Evolutionary conservation across 176 grass and related monocot species (phyloP), one percentile per base, ranked within the genome.

Genomic region (Aegilops longissima): DNA sequence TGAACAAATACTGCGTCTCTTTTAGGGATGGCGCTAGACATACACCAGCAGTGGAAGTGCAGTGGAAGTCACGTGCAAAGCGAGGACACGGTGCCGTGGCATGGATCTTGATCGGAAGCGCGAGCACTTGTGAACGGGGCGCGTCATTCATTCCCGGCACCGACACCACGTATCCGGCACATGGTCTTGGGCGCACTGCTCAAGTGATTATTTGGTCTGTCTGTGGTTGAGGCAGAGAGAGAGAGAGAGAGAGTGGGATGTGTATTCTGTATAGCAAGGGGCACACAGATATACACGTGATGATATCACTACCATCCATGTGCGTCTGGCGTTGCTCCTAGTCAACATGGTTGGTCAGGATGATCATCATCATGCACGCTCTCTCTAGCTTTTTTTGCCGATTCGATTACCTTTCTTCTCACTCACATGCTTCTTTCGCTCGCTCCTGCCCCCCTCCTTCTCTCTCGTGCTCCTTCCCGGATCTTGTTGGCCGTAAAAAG

Each of bases 271-370:
- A 14, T 52, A 9, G 25, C 24, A 14, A 17, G 29, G 24, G 16
- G 71, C 29, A 5, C 66, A 45, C 42, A 44, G 42, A 12, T 44
- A 33, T 2, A 67, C 16, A 29, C 25, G 72, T 75, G 38, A 21
- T 66, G 77, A 4, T 63, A 90, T 79, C 24, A 84, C 7, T 54
- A 9, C 56, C 56, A 59, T 21, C 56, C 85, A 83, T 84, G 76
- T 62, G 58, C 78, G 42, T 12, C 70, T n/a, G 18, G 36, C 38
- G 42, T 38, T 83, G 84, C 59, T 35, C 58, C 85, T 62, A 76
- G 85, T 84, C 81, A 91, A 91, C 59, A 61, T 63, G 45, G 76
- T 84, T 76, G 73, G 80, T 73, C 62, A 79, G 74, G 40, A 89
- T 14, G 20, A 39, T 31, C 73, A 61, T 81, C 31, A 52, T 18